Conservation (phyloP, 2,329 filamentous ascomycete species). For the Drechmeria coniospora region DNA sequence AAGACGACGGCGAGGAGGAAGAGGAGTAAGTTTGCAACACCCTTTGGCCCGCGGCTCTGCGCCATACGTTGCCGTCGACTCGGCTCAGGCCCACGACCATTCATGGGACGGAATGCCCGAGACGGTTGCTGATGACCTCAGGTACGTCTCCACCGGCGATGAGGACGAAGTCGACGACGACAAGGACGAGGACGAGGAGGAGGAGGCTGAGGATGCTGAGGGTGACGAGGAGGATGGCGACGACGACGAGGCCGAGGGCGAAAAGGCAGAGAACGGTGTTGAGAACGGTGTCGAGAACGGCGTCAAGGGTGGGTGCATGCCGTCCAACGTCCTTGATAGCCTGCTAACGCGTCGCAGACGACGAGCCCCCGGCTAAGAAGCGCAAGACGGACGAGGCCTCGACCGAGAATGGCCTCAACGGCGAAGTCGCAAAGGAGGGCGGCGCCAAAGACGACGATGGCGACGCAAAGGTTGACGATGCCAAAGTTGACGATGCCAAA, state of each 20-base stretch:
- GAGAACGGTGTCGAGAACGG: constrained; percentile 14
- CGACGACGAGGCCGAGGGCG: constrained; percentile 12
- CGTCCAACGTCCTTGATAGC: background rate
- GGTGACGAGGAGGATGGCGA: constrained; percentile 17
- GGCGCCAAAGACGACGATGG: constrained; percentile 20
- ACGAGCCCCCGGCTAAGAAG: constrained; percentile 34
- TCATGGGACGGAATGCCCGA: too few species aligned
- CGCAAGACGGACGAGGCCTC: constrained; percentile 27
- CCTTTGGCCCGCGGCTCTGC: background rate
- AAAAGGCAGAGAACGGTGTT: constrained; percentile 10
- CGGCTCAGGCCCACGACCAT: too few species aligned
- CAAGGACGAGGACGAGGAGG: constrained; percentile 24
- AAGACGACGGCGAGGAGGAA: constrained; percentile 34
- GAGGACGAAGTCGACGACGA: constrained; percentile 25
- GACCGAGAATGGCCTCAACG: constrained; percentile 15
- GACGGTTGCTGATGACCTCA: constrained; percentile 8
- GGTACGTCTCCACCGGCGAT: constrained; percentile 21
- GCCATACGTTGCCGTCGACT: too few species aligned
- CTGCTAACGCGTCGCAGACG: constrained; percentile 10
- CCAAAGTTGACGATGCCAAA: constrained; percentile 11
- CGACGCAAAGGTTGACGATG: constrained; percentile 12
- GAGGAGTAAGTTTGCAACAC: constrained; percentile 30
- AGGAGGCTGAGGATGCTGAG: constrained; percentile 21
- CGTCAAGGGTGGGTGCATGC: constrained; percentile 18
- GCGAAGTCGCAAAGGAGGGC: constrained; percentile 17